These are phyloP conservation scores for Zoysia matrella DNA, from an alignment of 202 grass and related monocot species.

Conservation along the genomic window DNA sequence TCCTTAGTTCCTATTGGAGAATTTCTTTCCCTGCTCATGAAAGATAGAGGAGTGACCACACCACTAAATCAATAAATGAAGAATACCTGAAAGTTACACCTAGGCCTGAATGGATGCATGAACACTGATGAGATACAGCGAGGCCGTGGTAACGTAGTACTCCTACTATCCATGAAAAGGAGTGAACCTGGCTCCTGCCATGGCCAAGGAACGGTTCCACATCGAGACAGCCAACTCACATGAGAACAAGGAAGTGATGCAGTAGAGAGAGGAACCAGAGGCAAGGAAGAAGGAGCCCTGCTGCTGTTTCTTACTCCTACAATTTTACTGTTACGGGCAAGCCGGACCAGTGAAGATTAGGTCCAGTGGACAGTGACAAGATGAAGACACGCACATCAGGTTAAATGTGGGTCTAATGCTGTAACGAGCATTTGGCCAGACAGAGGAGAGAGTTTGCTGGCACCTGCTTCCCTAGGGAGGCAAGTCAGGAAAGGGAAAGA, in stretches of 20 bases:
- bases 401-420: conserved; percentile 10
- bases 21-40: conserved; percentile 58
- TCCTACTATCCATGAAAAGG: conserved; percentile 40
- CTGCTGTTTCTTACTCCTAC: background rate
- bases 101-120: background rate
- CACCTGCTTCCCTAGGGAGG: conserved; percentile 48
- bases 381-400: conserved; percentile 35
- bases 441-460: conserved; percentile 18
- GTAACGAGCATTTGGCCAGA: conserved; percentile 42
- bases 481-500: conserved; percentile 42
- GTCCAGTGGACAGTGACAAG: conserved; percentile 38
- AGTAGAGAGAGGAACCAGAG: conserved; percentile 11
- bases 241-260: conserved; percentile 55
- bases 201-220: conserved; percentile 43
- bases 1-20: conserved; percentile 62
- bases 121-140: conserved; percentile 16
- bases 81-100: conserved; percentile 45
- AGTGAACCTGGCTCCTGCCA: conserved; percentile 52
- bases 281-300: conserved; percentile 31
- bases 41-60: conserved; percentile 41
- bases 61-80: conserved; percentile 41
- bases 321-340: conserved; percentile 26
- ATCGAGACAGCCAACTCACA: conserved; percentile 68
- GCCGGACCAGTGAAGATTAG: conserved; percentile 38
- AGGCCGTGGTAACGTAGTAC: conserved; percentile 26